Base-by-base conservation (phyloP, 2,329 filamentous ascomycete genomes). In the Ophiostoma tasmaniense region DNA sequence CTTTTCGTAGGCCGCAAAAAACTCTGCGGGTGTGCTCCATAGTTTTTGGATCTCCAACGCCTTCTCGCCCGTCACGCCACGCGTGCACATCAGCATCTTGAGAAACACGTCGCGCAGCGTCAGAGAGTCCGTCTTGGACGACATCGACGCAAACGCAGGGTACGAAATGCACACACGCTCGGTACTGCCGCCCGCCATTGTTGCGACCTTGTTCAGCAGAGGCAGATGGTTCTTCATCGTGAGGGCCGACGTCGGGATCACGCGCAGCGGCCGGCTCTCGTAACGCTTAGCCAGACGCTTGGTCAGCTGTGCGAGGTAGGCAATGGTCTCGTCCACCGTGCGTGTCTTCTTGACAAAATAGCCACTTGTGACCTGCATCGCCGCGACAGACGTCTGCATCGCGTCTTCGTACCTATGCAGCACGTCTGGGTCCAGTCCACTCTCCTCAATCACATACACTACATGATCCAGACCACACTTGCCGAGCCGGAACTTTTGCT, bases 51-150 rank as follows among this genome's bases (percentile, higher is more conserved):
- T 92, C 77, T 92, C 90, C 5, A 93, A 77, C 0, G 91, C 91
- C 74, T 90, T 91, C 73, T 93, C 90, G 2, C 89, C 90, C 0
- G 89, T 91, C 14, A 95, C 81, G 1, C 90, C 90, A 68, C 85
- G 85, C 1, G 86, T 91, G 72, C 89, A 92, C 90, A 95, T 93
- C 65, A 95, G 83, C 90, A 95, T 94, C 77, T 93, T 93, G 33
- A 95, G 79, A 73, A 87, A 94, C 0, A 93, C 77, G 73, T 95
- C 91, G 68, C 90, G 82, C 11, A 94, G 79, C 0, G 90, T 91
- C 73, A 92, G 85, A 70, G 85, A 85, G 67, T 91, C 89, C 0
- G 89, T 91, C 77, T 95, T 95, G 10, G 89, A 91, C 0, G 87
- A 87, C 62, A 94, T 79, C 0, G 87, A 87, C 0, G 88, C 86